These are phyloP conservation scores for Phytophthora syringae DNA, from an alignment of 352 stramenopile genomes.

Conservation along the genomic window DNA sequence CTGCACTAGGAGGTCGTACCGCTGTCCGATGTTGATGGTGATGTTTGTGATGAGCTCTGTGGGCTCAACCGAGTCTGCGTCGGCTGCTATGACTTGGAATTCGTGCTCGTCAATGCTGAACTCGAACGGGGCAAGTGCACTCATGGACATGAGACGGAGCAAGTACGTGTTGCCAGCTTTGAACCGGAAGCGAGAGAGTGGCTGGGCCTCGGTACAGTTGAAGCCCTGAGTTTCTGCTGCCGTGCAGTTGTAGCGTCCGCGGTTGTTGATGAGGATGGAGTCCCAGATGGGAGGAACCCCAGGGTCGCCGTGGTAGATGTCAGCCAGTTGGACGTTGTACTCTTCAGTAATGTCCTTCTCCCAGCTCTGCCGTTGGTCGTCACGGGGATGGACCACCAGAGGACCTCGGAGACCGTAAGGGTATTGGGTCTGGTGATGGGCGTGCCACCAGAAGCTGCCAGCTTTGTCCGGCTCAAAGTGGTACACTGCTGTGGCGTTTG, in stretches of 20 bases:
- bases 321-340: conserved; percentile 40
- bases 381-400: conserved; percentile 43
- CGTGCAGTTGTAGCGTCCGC: conserved; percentile 50
- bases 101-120: conserved; percentile 50
- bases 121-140: conserved; percentile 49
- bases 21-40: conserved; percentile 43
- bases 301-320: conserved; percentile 53
- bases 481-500: conserved; percentile 46
- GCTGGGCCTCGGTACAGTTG: conserved; percentile 24
- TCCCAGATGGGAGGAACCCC: conserved; percentile 46
- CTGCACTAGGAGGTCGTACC: conserved; percentile 46
- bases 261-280: conserved; percentile 50
- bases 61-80: conserved; percentile 40
- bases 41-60: conserved; percentile 39
- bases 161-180: conserved; percentile 41
- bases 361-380: conserved; percentile 33
- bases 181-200: conserved; percentile 40
- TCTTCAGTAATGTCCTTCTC: conserved; percentile 45
- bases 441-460: conserved; percentile 54
- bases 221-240: conserved; percentile 25
- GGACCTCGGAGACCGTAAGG: conserved; percentile 46
- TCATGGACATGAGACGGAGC: conserved; percentile 49
- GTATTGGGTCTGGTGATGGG: conserved; percentile 53
- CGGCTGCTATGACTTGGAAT: conserved; percentile 46
- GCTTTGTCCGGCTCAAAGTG: conserved; percentile 47